A percentile compares a stretch with the other conserved stretches of the same genome.
Evolutionary conservation across 495 filamentous ascomycete species (phyloP).

Genomic region (Tuber calosporum): DNA sequence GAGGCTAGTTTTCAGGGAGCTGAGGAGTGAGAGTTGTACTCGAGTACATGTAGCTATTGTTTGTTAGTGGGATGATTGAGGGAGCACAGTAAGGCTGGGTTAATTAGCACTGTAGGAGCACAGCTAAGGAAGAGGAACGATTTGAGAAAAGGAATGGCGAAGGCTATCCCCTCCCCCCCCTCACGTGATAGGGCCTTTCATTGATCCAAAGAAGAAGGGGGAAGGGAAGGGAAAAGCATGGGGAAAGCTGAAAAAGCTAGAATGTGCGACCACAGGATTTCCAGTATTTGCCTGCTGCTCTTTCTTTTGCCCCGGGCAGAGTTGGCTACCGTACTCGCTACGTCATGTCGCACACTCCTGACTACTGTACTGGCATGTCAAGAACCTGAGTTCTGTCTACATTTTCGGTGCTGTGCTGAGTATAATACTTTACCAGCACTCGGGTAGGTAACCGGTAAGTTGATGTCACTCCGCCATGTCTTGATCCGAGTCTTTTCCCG

Average conservation of each 20-base stretch:
- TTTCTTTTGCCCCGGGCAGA: not conserved
- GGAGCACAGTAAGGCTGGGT: not conserved
- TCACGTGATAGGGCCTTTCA: not conserved
- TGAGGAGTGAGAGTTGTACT: not conserved
- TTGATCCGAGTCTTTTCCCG: not conserved
- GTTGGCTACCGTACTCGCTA: not conserved
- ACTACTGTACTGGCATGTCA: not conserved
- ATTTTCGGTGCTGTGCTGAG: not conserved
- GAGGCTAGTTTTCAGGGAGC: not conserved
- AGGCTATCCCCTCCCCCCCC: not conserved
- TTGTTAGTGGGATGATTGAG: not conserved
- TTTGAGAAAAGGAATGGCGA: not conserved
- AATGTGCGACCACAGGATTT: not conserved
- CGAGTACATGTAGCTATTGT: no score
- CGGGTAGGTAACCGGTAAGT: not conserved
- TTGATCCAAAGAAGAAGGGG: not conserved
- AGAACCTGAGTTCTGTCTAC: not conserved
- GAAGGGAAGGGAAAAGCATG: not conserved
- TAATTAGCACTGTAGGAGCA: not conserved
- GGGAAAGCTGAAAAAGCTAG: not conserved
- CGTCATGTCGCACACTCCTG: slow-evolving; percentile 3
- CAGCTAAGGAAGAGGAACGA: not conserved
- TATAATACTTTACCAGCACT: not conserved
- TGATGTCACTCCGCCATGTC: not conserved
- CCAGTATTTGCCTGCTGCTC: not conserved